Evolutionary conservation across 352 stramenopile species (phyloP).

Genomic region (Lagenidium giganteum): DNA sequence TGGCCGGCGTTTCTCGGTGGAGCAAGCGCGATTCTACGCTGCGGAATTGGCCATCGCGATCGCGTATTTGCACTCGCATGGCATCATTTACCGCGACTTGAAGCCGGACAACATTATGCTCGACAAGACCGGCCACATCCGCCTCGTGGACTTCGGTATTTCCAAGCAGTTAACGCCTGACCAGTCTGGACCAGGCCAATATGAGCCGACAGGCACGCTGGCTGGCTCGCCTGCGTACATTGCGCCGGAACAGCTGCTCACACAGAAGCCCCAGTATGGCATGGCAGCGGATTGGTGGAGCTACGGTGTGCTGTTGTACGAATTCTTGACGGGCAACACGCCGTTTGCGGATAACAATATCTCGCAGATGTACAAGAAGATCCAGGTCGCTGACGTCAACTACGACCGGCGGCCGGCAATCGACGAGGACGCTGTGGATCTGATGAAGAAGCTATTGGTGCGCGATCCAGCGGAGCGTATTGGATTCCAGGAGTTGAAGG

Average conservation of each 20-base stretch:
- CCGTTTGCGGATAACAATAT: constrained; percentile 86
- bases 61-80: constrained; percentile 81
- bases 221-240: constrained; percentile 84
- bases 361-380: constrained; percentile 88
- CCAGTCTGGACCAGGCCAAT: constrained; percentile 27
- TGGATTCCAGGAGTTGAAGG: constrained; percentile 47
- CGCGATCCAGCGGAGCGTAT: constrained; percentile 68
- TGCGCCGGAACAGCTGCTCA: constrained; percentile 75
- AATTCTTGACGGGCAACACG: constrained; percentile 85
- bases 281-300: constrained; percentile 91
- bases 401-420: constrained; percentile 68
- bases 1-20: constrained; percentile 60
- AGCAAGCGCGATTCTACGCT: constrained; percentile 81
- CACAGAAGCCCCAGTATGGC: constrained; percentile 81
- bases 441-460: constrained; percentile 74
- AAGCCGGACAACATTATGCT: constrained; percentile 90
- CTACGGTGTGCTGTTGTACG: constrained; percentile 86
- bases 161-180: constrained; percentile 71
- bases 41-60: constrained; percentile 83
- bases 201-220: constrained; percentile 61
- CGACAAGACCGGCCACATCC: constrained; percentile 81
- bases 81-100: constrained; percentile 85
- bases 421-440: constrained; percentile 56
- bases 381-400: constrained; percentile 81
- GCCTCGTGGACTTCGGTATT: constrained; percentile 87